Base-by-base conservation (phyloP, 2,329 filamentous ascomycete species). In the Aspergillus alliaceus region DNA sequence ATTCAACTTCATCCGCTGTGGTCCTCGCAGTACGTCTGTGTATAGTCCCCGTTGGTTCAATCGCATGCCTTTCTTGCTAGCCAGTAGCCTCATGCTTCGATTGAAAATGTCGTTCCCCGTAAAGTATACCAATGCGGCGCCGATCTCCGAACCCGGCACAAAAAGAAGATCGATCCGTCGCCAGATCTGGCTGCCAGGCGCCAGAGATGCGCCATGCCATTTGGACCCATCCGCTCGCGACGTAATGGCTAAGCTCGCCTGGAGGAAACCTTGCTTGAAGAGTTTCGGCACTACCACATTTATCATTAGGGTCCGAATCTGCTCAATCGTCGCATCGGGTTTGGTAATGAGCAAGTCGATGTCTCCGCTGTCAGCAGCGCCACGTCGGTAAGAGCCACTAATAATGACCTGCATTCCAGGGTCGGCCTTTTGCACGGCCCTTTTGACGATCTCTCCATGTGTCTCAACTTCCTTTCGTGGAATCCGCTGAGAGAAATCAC, bases 41-140 rank as follows among this genome's bases (percentile, higher is more conserved):
- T 88, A 96, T 54, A 98, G 72, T 0, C 92, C 93, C 29, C 84
- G 80, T 74, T 97, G 93, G 65, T 96, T 97, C 54, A 98, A 71
- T 51, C 90, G 78, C 90, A 96, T 92, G 0, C 86, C 85, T 75
- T 90, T 95, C 74, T 86, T 91, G 37, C 86, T 85, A 14, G 92
- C 91, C 61, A 97, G 73, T 15, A 96, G 75, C 61, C 93, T 79
- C 72, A 97, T 84, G 68, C 90, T 96, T 15, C 93, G 82, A 72
- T 97, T 97, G 77, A 97, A 97, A 32, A 96, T 89, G 70, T 96
- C 93, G 64, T 97, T 95, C 1, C 93, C 93, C 0, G 93, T 97
- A 69, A 97, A 98, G 70, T 97, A 97, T n/a, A 97, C 83, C 59
- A 97, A 72, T 0, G 93, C 92, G 0, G 90, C 93, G 1, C 93